Evolutionary conservation across 1,139 yeast genomes (phyloP), one percentile per base, ranked within the genome.

Genomic region (Barnettozyma hawaiiensis): DNA sequence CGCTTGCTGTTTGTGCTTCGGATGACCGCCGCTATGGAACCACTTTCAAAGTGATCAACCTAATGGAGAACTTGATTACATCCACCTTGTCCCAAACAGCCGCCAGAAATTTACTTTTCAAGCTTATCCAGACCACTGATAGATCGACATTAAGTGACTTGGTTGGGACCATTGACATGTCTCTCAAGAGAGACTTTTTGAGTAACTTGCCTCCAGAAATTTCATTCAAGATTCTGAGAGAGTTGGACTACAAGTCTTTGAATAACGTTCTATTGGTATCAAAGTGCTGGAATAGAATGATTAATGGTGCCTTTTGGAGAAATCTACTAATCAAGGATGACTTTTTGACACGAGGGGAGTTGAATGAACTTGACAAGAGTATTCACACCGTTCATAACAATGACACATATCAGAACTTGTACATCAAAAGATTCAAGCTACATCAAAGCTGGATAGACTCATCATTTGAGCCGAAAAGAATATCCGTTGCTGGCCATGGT

Each of bases 401-500:
- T 50, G 51, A 39, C 50, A 53, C 32, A 35, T 53, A 29, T 44
- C 59, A 44, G 34, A 46, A 38, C 26, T 35, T 53, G 37, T 47
- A 55, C 41, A 63, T 65, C 22, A 63, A 85, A 52, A 75, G 92
- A 45, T 67, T 70, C 39, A 67, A 77, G n/a, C 77, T 86, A 32
- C 71, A 79, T 44, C 69, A 73, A 41, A 76, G 94, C 59, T 92
- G 98, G 98, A 83, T 81, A 77, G 76, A 83, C 53, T 85, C 94
- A 1, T 65, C 64, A 22, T 85, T 76, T 55, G 70, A 67, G 40
- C 97, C 97, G 2, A 73, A 72, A 44, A 74, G 85, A 47, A 75
- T 82, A 20, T 77, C 87, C 32, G 75, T 86, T 15, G 73, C 76
- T 11, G 94, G 94, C 14, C 85, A 81, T 54, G 87, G 89, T 35